phyloP scores from a whole-genome alignment of 768 basidiomycete species.

The Hericium rajendrae region DNA sequence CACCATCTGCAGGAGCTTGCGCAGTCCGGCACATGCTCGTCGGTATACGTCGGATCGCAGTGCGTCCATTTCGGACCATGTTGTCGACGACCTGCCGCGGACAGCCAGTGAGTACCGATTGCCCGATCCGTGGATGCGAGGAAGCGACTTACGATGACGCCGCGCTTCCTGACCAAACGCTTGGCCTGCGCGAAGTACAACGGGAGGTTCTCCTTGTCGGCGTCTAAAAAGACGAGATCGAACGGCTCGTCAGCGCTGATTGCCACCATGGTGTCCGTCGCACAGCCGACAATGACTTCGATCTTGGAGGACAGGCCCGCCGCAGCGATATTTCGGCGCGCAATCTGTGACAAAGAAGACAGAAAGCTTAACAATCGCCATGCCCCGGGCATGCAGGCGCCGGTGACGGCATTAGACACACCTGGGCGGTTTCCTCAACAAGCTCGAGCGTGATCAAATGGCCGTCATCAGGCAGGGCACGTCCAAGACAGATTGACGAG shows the following conservation, averaged over 20 bases:
- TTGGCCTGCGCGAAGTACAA: conserved; percentile 53
- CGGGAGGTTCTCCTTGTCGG: conserved; percentile 49
- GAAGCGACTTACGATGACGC: conserved; percentile 42
- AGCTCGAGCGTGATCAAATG: conserved; percentile 38
- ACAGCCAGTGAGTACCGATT: not conserved
- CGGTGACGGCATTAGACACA: conserved; percentile 11
- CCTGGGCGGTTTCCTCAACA: conserved; percentile 35
- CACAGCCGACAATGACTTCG: conserved; percentile 42
- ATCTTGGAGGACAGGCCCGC: conserved; percentile 44
- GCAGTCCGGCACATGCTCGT: not conserved
- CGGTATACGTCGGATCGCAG: not conserved
- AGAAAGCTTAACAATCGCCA: not conserved
- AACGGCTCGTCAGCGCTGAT: conserved; percentile 42
- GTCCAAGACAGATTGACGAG: conserved; percentile 27
- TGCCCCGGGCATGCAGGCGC: not conserved
- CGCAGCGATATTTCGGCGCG: conserved; percentile 29
- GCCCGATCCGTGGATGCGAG: not conserved
- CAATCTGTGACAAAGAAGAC: not conserved
- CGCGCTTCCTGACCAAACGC: conserved; percentile 47
- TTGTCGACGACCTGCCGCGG: not conserved
- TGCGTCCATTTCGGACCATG: not conserved
- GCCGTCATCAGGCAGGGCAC: conserved; percentile 39
- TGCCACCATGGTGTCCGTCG: conserved; percentile 37
- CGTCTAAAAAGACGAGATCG: conserved; percentile 66
- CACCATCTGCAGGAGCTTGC: conserved; percentile 31